A percentile compares a stretch with the other conserved stretches of the same genome.
phyloP scores from a whole-genome alignment of 2,329 filamentous ascomycete genomes.

The Aspergillus sp. region DNA sequence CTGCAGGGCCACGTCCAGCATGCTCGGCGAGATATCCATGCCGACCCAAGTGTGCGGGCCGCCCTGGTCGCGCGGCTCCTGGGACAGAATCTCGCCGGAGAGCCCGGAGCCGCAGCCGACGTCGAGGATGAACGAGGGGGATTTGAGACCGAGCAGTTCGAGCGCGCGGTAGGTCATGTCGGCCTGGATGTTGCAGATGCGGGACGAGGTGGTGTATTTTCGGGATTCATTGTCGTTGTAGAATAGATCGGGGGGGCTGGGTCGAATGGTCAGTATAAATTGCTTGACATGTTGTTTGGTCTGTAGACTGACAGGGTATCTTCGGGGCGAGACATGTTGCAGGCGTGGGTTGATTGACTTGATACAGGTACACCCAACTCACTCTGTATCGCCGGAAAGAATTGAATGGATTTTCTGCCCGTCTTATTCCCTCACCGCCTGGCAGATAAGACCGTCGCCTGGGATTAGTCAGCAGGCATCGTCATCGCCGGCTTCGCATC shows the following conservation, averaged over 20 bases:
- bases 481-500: no score
- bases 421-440: no score
- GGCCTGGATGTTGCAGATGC: constrained; percentile 91
- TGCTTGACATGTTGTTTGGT: no score
- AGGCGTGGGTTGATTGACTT: no score
- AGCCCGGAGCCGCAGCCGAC: constrained; percentile 93
- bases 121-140: constrained; percentile 83
- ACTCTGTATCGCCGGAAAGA: background rate
- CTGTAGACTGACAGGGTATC: constrained; percentile 63
- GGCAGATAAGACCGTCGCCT: no score
- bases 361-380: no score
- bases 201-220: constrained; percentile 94
- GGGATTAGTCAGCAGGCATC: no score
- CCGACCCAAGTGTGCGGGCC: constrained; percentile 94
- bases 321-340: constrained; percentile 89
- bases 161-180: constrained; percentile 91
- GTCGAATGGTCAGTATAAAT: background rate
- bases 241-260: constrained; percentile 86
- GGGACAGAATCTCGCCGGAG: constrained; percentile 83
- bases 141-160: constrained; percentile 71
- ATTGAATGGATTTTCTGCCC: no score
- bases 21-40: constrained; percentile 89
- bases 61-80: constrained; percentile 57
- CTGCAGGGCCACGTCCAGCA: constrained; percentile 91
- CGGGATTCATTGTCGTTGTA: constrained; percentile 93